Conservation (phyloP, 768 basidiomycete species). For the Glaciozyma antarctica region DNA sequence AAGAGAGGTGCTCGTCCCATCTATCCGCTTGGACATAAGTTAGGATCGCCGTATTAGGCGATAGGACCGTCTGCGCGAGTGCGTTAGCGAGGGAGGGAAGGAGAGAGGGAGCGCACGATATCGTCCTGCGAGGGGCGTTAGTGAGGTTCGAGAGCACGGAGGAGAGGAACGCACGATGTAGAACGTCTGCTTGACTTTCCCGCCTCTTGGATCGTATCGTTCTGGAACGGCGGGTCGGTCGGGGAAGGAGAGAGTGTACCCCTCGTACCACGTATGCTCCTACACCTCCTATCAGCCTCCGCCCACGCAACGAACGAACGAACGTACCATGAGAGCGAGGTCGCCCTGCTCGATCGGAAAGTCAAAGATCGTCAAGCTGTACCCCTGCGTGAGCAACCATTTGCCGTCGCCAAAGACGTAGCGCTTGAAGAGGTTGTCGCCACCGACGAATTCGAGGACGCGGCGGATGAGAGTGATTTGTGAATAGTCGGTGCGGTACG, state of each 20-base stretch:
- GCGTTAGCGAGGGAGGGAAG: not conserved
- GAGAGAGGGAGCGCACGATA: slow-evolving; percentile 1
- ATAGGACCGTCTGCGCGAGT: slow-evolving; percentile 13
- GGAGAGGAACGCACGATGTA: slow-evolving; percentile 20
- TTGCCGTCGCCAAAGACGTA: slow-evolving; percentile 31
- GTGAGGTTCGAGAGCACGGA: not conserved
- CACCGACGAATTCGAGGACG: slow-evolving; percentile 29
- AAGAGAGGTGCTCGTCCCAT: slow-evolving; percentile 25
- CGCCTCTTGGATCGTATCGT: slow-evolving; percentile 1
- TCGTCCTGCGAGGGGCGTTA: slow-evolving; percentile 7
- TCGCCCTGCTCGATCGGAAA: slow-evolving; percentile 17
- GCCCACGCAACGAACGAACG: not conserved
- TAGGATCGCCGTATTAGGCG: slow-evolving; percentile 10
- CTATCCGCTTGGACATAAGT: slow-evolving; percentile 22
- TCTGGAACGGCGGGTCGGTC: slow-evolving; percentile 23
- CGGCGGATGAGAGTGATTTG: slow-evolving; percentile 15
- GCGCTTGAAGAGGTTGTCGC: slow-evolving; percentile 33
- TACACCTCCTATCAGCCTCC: not conserved
- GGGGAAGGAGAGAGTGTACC: slow-evolving; percentile 12
- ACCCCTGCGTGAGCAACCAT: slow-evolving; percentile 28
- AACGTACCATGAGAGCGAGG: slow-evolving; percentile 19
- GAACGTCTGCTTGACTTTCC: slow-evolving; percentile 27
- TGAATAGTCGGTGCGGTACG: slow-evolving; percentile 15
- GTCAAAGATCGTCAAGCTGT: slow-evolving; percentile 30
- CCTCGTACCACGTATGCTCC: slow-evolving; percentile 32